Base-by-base conservation (phyloP, 2,329 filamentous ascomycete species). In the Pseudogymnoascus sp. region DNA sequence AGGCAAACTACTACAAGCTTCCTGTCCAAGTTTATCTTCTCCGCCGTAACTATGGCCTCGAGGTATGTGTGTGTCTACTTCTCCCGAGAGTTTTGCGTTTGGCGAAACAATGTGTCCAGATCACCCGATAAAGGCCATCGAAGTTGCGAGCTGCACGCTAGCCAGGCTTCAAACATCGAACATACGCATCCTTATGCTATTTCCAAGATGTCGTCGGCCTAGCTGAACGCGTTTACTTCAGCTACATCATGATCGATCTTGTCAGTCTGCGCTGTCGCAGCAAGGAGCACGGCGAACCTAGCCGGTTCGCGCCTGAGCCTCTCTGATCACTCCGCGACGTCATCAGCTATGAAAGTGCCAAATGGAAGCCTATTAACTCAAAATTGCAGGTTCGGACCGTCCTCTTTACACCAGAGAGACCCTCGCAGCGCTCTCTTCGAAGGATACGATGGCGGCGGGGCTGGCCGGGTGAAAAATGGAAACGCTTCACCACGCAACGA, bases 361-460 rank as follows among this genome's bases (percentile, higher is more conserved):
- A 34, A 56, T 56, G n/a, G 16, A 56, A 34, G n/a, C 50, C 16
- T 16, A 21, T 34, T 56, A 56, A 56, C 50, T 36, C 50, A 56
- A 56, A 56, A 10, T 21, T 53, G 61, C 66, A 89, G 88, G 79
- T 90, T 90, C 75, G 82, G 84, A 69, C 77, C 82, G 70, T 88
- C 86, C 59, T 82, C 82, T 68, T 84, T 91, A 66, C 89, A 91
- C 75, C 89, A 91, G 79, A 83, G 89, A 78, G 81, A 90, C 78
- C 82, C 85, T 71, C 81, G 89, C 72, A 88, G 84, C 73, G 86
- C 87, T 68, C 85, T 92, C 67, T 92, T 92, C 77, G 88, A 89
- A 69, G 86, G 87, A 69, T 92, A 91, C 76, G 85, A 82, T 67
- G 82, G 82, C 69, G 78, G 79, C 71, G 79, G 63, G 23, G 60